Evolutionary conservation across 495 filamentous ascomycete species (phyloP).

Genomic region (Penicillium alfredii): DNA sequence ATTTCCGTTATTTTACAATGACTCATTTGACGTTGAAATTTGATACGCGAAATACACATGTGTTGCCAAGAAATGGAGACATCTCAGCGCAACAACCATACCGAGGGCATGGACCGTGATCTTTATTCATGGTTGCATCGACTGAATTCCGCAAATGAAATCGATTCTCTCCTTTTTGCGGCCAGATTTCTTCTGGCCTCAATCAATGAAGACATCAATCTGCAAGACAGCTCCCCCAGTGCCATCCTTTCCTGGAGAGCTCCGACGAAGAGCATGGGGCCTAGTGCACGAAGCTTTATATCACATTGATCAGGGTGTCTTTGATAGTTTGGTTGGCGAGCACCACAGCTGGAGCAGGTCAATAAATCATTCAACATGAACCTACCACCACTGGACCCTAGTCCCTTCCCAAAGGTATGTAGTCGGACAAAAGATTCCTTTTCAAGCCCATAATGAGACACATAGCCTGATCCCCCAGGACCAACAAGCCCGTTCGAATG

Average conservation of each 20-base stretch:
- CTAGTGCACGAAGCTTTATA: constrained; percentile 18
- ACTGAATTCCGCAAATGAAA: too few species aligned
- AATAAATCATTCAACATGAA: too few species aligned
- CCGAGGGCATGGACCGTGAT: too few species aligned
- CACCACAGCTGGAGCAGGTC: constrained; percentile 20
- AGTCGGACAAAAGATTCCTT: constrained; percentile 51
- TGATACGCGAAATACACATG: too few species aligned
- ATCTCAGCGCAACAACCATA: too few species aligned
- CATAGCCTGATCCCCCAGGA: constrained; percentile 49
- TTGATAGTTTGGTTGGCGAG: constrained; percentile 18
- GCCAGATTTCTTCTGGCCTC: constrained; percentile 23
- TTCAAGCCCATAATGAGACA: constrained; percentile 53
- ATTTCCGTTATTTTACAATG: too few species aligned
- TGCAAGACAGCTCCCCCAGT: constrained; percentile 7
- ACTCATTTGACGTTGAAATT: too few species aligned
- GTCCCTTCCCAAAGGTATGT: constrained; percentile 63
- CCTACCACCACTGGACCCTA: constrained; percentile 58
- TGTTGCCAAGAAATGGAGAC: too few species aligned
- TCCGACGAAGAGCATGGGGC: constrained; percentile 11
- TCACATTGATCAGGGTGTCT: constrained; percentile 22
- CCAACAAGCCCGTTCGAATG: constrained; percentile 60
- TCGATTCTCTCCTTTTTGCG: constrained; percentile 15
- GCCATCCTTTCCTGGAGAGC: constrained; percentile 5
- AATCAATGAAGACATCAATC: constrained; percentile 10
- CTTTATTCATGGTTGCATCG: too few species aligned